A percentile compares a stretch with the other conserved stretches of the same genome.
Evolutionary conservation across 305 asterid genomes (phyloP).

Genomic region (Solanum hybrid): DNA sequence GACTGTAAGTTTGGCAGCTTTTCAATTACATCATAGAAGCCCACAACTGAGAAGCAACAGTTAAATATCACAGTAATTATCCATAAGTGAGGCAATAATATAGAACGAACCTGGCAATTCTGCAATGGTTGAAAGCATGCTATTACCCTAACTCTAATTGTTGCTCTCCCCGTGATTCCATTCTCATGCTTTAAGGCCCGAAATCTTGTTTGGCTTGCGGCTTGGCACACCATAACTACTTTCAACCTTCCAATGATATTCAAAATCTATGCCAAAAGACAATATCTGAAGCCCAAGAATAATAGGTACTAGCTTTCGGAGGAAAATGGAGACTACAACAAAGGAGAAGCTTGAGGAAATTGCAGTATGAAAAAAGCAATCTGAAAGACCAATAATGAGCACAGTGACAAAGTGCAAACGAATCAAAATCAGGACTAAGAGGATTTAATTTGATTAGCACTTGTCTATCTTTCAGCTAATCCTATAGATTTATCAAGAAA

Average conservation of each 20-base stretch:
- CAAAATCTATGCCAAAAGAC: conserved; percentile 13
- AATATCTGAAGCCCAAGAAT: conserved; percentile 11
- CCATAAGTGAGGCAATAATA: background rate
- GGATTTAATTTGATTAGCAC: background rate
- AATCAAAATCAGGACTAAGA: conserved; percentile 7
- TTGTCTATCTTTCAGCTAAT: conserved; percentile 13
- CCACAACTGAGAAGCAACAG: conserved; percentile 1
- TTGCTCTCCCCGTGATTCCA: conserved; percentile 64
- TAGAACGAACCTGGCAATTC: conserved; percentile 69
- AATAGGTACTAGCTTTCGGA: background rate
- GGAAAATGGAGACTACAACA: background rate
- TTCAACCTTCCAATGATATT: conserved; percentile 27
- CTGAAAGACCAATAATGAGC: background rate
- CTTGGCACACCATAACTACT: conserved; percentile 92
- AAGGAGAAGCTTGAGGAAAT: background rate
- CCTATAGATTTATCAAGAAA: conserved; percentile 39
- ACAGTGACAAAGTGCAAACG: background rate
- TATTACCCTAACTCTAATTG: conserved; percentile 68
- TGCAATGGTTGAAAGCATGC: conserved; percentile 81
- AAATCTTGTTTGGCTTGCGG: conserved; percentile 66
- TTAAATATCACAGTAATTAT: background rate
- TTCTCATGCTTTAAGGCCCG: conserved; percentile 67
- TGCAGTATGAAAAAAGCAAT: background rate
- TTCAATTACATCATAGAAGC: background rate
- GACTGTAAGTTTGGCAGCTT: conserved; percentile 14